Conservation (phyloP, 2,329 filamentous ascomycete species). For the Chrysosphaeria jannelii region DNA sequence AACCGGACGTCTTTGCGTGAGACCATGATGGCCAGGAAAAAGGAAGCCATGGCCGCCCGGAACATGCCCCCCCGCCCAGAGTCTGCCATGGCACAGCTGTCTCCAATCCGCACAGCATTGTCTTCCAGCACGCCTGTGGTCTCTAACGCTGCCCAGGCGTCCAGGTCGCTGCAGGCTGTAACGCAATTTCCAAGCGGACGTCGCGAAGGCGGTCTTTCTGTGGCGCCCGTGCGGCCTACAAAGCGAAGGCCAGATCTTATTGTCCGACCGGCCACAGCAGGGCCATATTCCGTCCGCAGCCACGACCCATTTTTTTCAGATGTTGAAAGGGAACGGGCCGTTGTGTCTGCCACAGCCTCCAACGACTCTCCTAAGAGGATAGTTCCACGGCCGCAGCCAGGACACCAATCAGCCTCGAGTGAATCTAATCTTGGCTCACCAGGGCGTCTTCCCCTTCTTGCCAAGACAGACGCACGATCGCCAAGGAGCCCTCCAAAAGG, state of each 20-base stretch:
- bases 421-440: too few species aligned
- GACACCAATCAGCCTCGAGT: conserved; percentile 18
- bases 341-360: conserved; percentile 15
- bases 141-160: conserved; percentile 5
- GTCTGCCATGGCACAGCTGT: conserved; percentile 32
- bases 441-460: conserved; percentile 8
- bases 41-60: conserved; percentile 18
- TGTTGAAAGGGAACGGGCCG: too few species aligned
- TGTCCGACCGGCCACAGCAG: conserved; percentile 29
- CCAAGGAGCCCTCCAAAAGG: too few species aligned
- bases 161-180: too few species aligned
- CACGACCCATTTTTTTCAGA: too few species aligned
- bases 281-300: conserved; percentile 31
- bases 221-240: conserved; percentile 29
- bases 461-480: too few species aligned
- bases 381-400: conserved; percentile 14
- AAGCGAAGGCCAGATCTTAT: conserved; percentile 26
- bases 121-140: neutral
- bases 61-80: conserved; percentile 26
- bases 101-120: conserved; percentile 15
- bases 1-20: conserved; percentile 37
- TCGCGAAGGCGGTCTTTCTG: conserved; percentile 22
- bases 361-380: conserved; percentile 22
- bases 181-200: neutral
- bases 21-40: conserved; percentile 60